Conservation (phyloP, 345 rosid species). For the Ricinus communis region DNA sequence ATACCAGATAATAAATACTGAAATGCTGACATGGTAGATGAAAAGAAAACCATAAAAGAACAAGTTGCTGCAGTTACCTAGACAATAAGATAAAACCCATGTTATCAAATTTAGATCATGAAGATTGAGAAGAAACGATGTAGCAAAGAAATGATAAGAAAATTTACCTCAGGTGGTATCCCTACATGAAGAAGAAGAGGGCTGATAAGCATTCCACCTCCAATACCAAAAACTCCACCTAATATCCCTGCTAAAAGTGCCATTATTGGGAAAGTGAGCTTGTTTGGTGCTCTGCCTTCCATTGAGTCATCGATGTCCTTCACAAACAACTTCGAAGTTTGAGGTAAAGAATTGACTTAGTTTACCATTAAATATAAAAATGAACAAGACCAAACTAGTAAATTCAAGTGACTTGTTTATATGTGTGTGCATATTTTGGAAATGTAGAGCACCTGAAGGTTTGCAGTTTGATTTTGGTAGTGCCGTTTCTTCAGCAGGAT, state of each 20-base stretch:
- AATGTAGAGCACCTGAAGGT: slow-evolving; percentile 29
- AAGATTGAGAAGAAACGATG: too few relatives aligned
- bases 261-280: slow-evolving; percentile 60
- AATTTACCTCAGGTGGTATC: slow-evolving; percentile 64
- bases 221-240: slow-evolving; percentile 89
- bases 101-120: neutral
- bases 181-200: slow-evolving; percentile 88
- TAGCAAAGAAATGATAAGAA: neutral
- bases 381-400: neutral
- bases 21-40: slow-evolving; percentile 66
- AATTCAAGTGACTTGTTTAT: neutral
- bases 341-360: neutral
- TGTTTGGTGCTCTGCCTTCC: slow-evolving; percentile 31
- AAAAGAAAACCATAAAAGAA: slow-evolving; percentile 72
- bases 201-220: slow-evolving; percentile 91
- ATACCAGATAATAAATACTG: slow-evolving; percentile 70
- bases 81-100: neutral
- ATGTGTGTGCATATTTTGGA: too few relatives aligned
- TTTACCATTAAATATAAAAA: neutral
- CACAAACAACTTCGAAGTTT: neutral
- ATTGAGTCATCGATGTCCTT: slow-evolving; percentile 43
- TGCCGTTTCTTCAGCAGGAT: slow-evolving; percentile 45
- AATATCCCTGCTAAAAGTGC: slow-evolving; percentile 72
- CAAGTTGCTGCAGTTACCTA: slow-evolving; percentile 83
- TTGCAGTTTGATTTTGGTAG: slow-evolving; percentile 27